These are phyloP conservation scores for Solanum ossicruentum DNA, from an alignment of 257 asterid species.

Conservation along the genomic window DNA sequence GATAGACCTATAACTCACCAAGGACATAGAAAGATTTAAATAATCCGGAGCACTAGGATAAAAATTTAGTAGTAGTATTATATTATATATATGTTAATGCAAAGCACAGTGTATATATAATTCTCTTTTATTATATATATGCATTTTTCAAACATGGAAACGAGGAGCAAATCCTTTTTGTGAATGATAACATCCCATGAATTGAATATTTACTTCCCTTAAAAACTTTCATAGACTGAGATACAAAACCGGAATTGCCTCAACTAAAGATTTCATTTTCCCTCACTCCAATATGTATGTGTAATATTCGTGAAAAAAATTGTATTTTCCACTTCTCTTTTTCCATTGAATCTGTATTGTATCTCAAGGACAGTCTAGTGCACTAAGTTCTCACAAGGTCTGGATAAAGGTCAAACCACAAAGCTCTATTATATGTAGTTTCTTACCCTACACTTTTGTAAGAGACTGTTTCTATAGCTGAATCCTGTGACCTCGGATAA, in stretches of 20 bases:
- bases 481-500: background rate
- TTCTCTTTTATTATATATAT: background rate
- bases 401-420: no score
- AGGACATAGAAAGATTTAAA: no score
- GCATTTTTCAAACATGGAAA: background rate
- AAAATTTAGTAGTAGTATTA: background rate
- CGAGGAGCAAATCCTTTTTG: background rate
- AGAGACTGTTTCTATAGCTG: background rate
- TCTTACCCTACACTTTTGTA: no score
- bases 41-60: no score
- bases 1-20: no score
- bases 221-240: conserved; percentile 3
- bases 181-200: background rate
- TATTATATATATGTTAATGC: background rate
- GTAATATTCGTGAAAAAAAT: background rate
- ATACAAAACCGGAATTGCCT: conserved; percentile 3
- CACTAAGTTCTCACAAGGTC: no score
- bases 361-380: background rate
- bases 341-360: background rate
- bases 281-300: background rate
- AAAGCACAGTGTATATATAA: background rate
- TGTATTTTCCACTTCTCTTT: conserved; percentile 12
- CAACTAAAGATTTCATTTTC: background rate
- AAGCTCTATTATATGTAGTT: no score
- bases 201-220: conserved; percentile 4